Conservation (phyloP, 305 asterid genomes). For the Fraxinus floribunda region DNA sequence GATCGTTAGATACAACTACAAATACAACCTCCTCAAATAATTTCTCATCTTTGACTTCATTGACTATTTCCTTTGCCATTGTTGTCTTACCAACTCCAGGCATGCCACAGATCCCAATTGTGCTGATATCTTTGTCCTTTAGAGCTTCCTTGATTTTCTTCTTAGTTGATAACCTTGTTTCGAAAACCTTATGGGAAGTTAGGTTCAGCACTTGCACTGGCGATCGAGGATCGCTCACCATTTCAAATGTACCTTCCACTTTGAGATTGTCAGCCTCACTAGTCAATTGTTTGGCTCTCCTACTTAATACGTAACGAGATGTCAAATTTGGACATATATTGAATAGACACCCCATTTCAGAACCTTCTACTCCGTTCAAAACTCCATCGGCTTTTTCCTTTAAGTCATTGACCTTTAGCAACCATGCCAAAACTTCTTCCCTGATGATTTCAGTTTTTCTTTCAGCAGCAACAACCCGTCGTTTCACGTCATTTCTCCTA, state of each 20-base stretch:
- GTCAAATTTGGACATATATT: not conserved
- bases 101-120: too few species aligned
- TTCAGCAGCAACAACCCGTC: not conserved
- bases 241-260: too few species aligned
- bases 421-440: conserved; percentile 18
- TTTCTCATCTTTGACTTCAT: not conserved
- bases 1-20: not conserved
- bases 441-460: not conserved
- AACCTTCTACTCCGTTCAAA: not conserved
- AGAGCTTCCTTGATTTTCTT: too few species aligned
- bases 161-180: not conserved
- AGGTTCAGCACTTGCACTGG: not conserved
- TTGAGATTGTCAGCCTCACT: not conserved
- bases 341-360: not conserved
- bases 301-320: conserved; percentile 21
- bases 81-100: not conserved
- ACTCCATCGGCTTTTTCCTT: not conserved
- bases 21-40: not conserved
- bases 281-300: conserved; percentile 15
- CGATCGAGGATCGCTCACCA: too few species aligned
- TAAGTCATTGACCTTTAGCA: not conserved
- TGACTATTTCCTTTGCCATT: not conserved
- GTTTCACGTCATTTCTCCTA: not conserved
- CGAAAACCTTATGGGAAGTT: conserved; percentile 2
- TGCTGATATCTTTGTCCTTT: too few species aligned